Evolutionary conservation across 108 stramenopile species (phyloP).

Genomic region (Chaetoceros muelleri): DNA sequence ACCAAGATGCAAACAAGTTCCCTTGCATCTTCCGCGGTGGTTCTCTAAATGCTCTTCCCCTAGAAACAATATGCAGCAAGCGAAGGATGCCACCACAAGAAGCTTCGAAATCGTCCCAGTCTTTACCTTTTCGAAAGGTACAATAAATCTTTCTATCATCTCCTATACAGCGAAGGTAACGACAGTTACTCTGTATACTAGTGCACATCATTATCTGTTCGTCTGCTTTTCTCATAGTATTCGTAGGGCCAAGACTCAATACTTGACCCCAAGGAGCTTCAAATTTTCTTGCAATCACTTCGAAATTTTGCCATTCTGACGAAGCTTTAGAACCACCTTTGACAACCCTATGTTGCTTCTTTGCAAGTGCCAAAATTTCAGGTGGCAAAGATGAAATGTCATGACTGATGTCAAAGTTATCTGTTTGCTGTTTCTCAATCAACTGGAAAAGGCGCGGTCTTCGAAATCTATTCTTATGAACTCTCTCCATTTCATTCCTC

Average conservation of each 20-base stretch:
- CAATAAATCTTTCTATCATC: background rate
- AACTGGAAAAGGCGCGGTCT: conserved; percentile 20
- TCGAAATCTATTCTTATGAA: conserved; percentile 6
- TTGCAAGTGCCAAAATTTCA: conserved; percentile 1
- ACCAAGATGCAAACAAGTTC: conserved; percentile 41
- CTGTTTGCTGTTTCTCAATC: background rate
- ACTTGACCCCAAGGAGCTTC: conserved; percentile 25
- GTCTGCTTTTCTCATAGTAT: conserved; percentile 26
- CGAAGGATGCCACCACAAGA: conserved; percentile 5
- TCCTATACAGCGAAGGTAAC: no score
- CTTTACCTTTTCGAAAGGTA: background rate
- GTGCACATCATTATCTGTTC: conserved; percentile 15
- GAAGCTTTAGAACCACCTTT: background rate
- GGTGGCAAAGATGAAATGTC: background rate
- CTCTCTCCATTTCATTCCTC: conserved; percentile 5
- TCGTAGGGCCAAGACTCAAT: conserved; percentile 27
- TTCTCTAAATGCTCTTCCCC: conserved; percentile 23
- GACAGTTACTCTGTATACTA: background rate
- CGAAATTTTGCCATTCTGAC: conserved; percentile 7
- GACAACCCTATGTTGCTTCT: background rate
- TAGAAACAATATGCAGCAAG: conserved; percentile 27
- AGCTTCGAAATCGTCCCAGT: background rate
- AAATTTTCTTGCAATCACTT: conserved; percentile 25
- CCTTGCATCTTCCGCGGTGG: background rate
- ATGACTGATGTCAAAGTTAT: background rate